A percentile compares a stretch with the other conserved stretches of the same genome.
phyloP scores from a whole-genome alignment of 1,284 basidiomycete species.

The Malassezia yamatoensis region DNA sequence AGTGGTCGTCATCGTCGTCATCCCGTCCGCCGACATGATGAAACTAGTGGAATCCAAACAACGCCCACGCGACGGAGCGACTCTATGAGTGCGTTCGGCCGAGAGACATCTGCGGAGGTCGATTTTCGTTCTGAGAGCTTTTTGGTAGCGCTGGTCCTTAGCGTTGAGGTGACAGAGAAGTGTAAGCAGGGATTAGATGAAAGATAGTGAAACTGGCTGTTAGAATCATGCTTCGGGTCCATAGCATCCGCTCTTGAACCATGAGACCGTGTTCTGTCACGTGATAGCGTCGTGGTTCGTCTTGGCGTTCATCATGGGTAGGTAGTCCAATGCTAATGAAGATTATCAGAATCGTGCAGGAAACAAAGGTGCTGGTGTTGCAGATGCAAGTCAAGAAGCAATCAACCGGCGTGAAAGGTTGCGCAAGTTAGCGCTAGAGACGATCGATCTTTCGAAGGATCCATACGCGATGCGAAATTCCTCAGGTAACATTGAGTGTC shows the following conservation, averaged over 20 bases:
- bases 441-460: conserved; percentile 55
- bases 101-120: background rate
- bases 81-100: background rate
- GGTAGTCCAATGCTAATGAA: conserved; percentile 9
- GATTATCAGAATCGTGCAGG: conserved; percentile 48
- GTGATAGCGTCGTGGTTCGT: background rate
- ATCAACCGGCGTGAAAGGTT: conserved; percentile 89
- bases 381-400: conserved; percentile 81
- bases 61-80: background rate
- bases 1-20: conserved; percentile 19
- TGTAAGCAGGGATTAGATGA: no score
- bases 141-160: no score
- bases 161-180: no score
- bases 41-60: conserved; percentile 10
- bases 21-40: conserved; percentile 17
- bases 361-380: conserved; percentile 48
- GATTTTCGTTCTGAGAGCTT: no score
- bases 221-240: no score
- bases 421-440: conserved; percentile 64
- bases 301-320: conserved; percentile 5
- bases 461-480: conserved; percentile 98
- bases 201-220: no score
- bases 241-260: no score
- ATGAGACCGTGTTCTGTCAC: background rate
- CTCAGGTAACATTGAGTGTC: conserved; percentile 89